These are phyloP conservation scores for Haplosporangium sp. DNA, from an alignment of 371 early-diverging fungal species.

Conservation along the genomic window DNA sequence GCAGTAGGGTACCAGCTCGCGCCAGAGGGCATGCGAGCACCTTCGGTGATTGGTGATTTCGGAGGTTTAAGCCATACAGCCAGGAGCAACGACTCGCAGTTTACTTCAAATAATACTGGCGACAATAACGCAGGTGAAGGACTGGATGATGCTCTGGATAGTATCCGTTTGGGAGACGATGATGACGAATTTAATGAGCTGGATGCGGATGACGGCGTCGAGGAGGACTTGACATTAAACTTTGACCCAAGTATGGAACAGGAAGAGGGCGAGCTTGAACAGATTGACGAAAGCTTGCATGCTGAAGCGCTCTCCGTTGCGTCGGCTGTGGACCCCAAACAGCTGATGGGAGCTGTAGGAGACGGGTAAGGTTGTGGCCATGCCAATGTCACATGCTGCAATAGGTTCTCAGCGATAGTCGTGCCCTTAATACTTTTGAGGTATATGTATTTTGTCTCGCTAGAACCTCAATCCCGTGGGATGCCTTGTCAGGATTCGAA, in stretches of 20 bases:
- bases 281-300: conserved; percentile 13
- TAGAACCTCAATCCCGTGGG: conserved; percentile 18
- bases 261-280: conserved; percentile 5
- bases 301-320: conserved; percentile 18
- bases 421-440: too few species aligned
- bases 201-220: conserved; percentile 41
- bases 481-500: conserved; percentile 16
- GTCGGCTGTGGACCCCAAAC: conserved; percentile 27
- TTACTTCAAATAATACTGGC: background rate
- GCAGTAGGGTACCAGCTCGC: conserved; percentile 40
- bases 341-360: conserved; percentile 20
- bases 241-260: conserved; percentile 21
- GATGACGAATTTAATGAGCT: conserved; percentile 46
- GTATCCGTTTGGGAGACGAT: conserved; percentile 31
- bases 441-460: background rate
- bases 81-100: background rate
- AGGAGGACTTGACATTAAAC: conserved; percentile 20
- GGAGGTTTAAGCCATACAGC: conserved; percentile 13
- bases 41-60: conserved; percentile 44
- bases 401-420: too few species aligned
- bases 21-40: conserved; percentile 26
- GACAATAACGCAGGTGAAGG: background rate
- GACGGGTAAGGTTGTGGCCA: conserved; percentile 13
- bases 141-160: conserved; percentile 16
- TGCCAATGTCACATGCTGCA: too few species aligned